Conservation (phyloP, 1,284 basidiomycete species). For the Boletellus deceptivus region DNA sequence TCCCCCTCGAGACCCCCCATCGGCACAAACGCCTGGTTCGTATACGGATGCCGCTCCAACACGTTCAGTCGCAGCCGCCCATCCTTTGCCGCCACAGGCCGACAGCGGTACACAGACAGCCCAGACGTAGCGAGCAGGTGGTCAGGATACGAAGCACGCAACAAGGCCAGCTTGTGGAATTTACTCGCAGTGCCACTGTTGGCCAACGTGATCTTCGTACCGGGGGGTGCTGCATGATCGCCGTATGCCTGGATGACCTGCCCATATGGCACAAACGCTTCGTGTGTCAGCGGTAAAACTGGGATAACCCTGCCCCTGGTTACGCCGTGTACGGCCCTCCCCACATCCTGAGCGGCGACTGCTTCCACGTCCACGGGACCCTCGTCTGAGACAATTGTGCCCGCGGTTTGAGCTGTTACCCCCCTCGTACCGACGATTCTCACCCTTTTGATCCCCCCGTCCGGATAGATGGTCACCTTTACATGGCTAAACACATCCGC, state of each 20-base stretch:
- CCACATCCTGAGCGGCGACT: neutral
- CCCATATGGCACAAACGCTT: conserved; percentile 82
- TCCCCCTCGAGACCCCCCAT: conserved; percentile 47
- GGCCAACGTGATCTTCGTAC: conserved; percentile 70
- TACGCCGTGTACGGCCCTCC: conserved; percentile 2
- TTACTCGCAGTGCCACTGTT: conserved; percentile 89
- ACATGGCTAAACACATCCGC: conserved; percentile 77
- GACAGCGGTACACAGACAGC: conserved; percentile 74
- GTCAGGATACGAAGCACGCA: conserved; percentile 63
- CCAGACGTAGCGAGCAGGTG: conserved; percentile 55
- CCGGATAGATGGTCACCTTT: conserved; percentile 87
- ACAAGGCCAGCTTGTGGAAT: conserved; percentile 80
- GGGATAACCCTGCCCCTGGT: conserved; percentile 44
- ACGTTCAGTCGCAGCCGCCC: conserved; percentile 54
- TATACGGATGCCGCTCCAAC: conserved; percentile 75
- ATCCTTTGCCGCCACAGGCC: conserved; percentile 52
- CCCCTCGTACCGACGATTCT: conserved; percentile 74
- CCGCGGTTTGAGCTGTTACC: conserved; percentile 9
- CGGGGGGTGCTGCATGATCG: conserved; percentile 63
- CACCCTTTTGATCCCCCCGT: conserved; percentile 93
- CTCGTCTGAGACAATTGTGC: conserved; percentile 4
- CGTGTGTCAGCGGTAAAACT: conserved; percentile 76
- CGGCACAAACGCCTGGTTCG: conserved; percentile 87
- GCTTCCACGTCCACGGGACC: conserved; percentile 8
- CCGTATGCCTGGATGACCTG: conserved; percentile 83